phyloP scores from a whole-genome alignment of 441 rosid species.

The Corymbia citriodora region DNA sequence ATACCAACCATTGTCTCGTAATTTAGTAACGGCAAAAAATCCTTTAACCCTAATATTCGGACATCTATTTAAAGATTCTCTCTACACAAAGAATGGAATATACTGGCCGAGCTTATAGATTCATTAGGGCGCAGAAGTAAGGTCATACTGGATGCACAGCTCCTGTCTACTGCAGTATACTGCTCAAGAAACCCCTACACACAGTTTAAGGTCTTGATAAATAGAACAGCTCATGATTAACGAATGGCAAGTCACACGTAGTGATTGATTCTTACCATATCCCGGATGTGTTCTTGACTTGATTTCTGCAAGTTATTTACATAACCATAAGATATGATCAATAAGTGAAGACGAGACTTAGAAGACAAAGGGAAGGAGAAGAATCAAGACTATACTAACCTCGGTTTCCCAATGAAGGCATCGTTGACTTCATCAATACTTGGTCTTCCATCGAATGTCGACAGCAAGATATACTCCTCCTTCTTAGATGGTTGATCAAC shows the following conservation, averaged over 20 bases:
- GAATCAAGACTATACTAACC: slow-evolving; percentile 20
- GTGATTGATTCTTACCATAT: slow-evolving; percentile 50
- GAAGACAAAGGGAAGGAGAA: not conserved
- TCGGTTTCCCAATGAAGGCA: slow-evolving; percentile 65
- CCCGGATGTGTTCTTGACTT: slow-evolving; percentile 66
- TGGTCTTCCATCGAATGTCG: slow-evolving; percentile 59
- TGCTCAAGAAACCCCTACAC: slow-evolving; percentile 66
- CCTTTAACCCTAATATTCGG: not conserved
- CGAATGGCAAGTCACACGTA: not conserved
- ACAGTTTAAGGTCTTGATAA: not conserved
- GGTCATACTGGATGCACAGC: not conserved
- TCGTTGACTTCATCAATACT: slow-evolving; percentile 63
- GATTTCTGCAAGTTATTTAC: slow-evolving; percentile 32
- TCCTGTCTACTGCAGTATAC: slow-evolving; percentile 24
- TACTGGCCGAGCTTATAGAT: not conserved
- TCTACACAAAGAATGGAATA: not conserved
- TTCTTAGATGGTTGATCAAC: slow-evolving; percentile 47
- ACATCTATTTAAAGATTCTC: not conserved
- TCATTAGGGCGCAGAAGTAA: not conserved
- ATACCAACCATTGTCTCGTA: not conserved
- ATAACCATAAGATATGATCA: not conserved
- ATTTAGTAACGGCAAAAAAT: not conserved
- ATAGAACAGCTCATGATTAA: not conserved
- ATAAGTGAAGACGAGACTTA: not conserved
- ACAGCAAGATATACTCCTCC: slow-evolving; percentile 62